These are phyloP conservation scores for Thielaviopsis musarum DNA, from an alignment of 2,329 filamentous ascomycete genomes.

Conservation along the genomic window DNA sequence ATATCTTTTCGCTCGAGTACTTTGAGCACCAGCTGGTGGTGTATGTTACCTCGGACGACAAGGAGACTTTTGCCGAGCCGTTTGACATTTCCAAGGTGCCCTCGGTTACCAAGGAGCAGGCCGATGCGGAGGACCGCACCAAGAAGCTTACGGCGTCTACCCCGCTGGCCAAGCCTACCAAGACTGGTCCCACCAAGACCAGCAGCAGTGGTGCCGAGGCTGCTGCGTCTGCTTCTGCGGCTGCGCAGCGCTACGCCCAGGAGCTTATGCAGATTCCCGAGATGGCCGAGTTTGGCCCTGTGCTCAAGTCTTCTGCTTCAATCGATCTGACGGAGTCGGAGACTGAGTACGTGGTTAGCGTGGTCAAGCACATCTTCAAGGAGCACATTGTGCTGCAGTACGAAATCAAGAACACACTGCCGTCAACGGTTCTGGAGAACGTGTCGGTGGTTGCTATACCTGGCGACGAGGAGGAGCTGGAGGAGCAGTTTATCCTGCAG, in stretches of 20 bases:
- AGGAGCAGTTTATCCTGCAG: constrained; percentile 89
- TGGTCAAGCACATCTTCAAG: constrained; percentile 96
- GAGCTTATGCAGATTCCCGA: constrained; percentile 81
- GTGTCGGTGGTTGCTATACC: constrained; percentile 71
- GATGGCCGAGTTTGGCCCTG: constrained; percentile 70
- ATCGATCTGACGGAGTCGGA: constrained; percentile 92
- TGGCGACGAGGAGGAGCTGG: constrained; percentile 62
- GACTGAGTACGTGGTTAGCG: constrained; percentile 87
- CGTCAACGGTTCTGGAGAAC: constrained; percentile 77
- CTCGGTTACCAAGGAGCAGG: constrained; percentile 87
- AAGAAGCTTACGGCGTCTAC: constrained; percentile 93
- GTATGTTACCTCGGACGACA: constrained; percentile 89
- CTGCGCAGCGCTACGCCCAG: constrained; percentile 76
- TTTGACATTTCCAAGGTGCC: constrained; percentile 89
- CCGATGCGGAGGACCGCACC: constrained; percentile 84
- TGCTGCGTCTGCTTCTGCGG: constrained; percentile 58
- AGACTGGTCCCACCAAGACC: constrained; percentile 52
- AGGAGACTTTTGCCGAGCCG: constrained; percentile 63
- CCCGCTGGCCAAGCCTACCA: constrained; percentile 85
- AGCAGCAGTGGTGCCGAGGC: constrained; percentile 54
- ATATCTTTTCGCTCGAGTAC: constrained; percentile 83
- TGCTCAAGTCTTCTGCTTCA: constrained; percentile 77
- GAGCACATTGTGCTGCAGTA: constrained; percentile 92
- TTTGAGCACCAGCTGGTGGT: constrained; percentile 96
- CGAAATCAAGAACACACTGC: constrained; percentile 92